Evolutionary conservation across 495 filamentous ascomycete genomes (phyloP).

Genomic region (Parmelia sp.): DNA sequence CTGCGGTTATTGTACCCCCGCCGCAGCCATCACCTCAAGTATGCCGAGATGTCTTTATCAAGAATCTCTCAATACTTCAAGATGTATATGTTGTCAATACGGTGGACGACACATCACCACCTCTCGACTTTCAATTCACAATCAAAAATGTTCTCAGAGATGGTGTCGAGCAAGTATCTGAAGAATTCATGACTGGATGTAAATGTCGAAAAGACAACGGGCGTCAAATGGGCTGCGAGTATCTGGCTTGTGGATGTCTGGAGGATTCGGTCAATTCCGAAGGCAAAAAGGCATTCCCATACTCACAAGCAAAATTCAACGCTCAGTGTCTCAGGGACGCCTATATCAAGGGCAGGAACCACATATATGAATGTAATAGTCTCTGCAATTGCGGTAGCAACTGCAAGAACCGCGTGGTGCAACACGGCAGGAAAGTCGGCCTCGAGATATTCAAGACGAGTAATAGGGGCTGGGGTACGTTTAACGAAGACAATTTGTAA

Average conservation of each 20-base stretch:
- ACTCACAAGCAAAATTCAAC: conserved; percentile 23
- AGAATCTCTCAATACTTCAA: conserved; percentile 11
- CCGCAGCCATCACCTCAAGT: conserved; percentile 17
- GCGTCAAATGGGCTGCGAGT: conserved; percentile 32
- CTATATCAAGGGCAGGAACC: conserved; percentile 19
- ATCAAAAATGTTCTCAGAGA: conserved; percentile 36
- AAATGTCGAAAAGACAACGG: conserved; percentile 33
- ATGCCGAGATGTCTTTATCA: conserved; percentile 12
- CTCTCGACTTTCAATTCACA: conserved; percentile 39
- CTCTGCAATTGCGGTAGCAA: conserved; percentile 57
- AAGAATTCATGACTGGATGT: conserved; percentile 42
- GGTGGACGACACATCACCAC: conserved; percentile 23
- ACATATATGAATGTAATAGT: conserved; percentile 78
- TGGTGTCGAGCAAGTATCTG: conserved; percentile 30
- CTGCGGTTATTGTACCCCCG: conserved; percentile 1
- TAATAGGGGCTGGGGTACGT: conserved; percentile 72
- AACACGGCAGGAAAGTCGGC: conserved; percentile 64
- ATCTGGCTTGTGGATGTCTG: conserved; percentile 34
- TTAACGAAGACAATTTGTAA: neutral
- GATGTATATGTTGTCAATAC: conserved; percentile 20
- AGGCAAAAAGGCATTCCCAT: conserved; percentile 36
- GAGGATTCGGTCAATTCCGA: conserved; percentile 31
- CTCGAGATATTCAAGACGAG: conserved; percentile 78
- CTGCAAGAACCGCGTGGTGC: conserved; percentile 79
- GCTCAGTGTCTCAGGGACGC: conserved; percentile 18